Percentiles rank a stretch among this genome's conserved stretches.
phyloP scores from a whole-genome alignment of 2,329 filamentous ascomycete genomes.

The Eutypella sp. region DNA sequence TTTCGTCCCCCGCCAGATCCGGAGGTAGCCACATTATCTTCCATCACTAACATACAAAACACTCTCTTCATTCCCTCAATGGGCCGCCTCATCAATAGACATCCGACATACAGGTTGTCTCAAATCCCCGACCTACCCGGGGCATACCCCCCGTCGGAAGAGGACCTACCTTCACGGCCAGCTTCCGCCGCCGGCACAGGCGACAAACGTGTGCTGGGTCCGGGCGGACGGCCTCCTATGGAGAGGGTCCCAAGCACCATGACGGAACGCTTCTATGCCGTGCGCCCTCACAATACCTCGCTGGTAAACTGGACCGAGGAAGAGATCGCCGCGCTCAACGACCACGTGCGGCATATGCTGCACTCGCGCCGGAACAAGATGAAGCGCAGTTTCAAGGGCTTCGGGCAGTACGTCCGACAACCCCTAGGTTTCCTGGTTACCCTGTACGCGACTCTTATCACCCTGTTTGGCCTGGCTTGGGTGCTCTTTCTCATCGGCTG shows the following conservation, averaged over 20 bases:
- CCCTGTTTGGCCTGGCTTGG: conserved; percentile 80
- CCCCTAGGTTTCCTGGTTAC: conserved; percentile 81
- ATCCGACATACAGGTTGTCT: conserved; percentile 72
- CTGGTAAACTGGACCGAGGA: conserved; percentile 70
- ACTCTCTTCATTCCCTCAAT: conserved; percentile 81
- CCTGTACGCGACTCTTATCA: conserved; percentile 76
- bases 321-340: conserved; percentile 73
- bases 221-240: conserved; percentile 20
- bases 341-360: conserved; percentile 82
- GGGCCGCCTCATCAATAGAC: conserved; percentile 69
- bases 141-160: conserved; percentile 1
- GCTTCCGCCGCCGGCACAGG: conserved; percentile 5
- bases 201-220: conserved; percentile 13
- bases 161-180: not conserved
- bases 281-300: conserved; percentile 68
- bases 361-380: conserved; percentile 76
- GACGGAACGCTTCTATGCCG: conserved; percentile 69
- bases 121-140: conserved; percentile 29
- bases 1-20: conserved; percentile 52
- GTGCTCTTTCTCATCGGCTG: conserved; percentile 88
- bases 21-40: conserved; percentile 76
- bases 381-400: conserved; percentile 74
- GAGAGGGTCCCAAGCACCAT: conserved; percentile 51
- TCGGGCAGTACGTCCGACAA: conserved; percentile 70
- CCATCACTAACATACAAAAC: conserved; percentile 84